Base-by-base conservation (phyloP, 1,139 yeast species). In the Lodderomyces theae region DNA sequence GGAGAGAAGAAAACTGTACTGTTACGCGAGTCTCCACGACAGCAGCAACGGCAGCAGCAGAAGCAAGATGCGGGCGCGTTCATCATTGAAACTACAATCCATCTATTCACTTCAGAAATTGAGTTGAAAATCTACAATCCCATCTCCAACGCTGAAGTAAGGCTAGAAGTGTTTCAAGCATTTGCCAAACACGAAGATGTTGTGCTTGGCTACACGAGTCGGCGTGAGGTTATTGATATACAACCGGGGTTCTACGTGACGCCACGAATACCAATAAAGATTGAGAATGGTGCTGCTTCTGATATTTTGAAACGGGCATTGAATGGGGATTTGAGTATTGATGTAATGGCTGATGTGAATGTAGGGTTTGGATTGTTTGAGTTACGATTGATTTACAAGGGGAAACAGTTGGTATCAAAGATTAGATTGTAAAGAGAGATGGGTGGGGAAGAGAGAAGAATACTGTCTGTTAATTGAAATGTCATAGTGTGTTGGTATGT, bases 51-150 rank as follows among this genome's bases (percentile, higher is more conserved):
- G n/a, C n/a, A 25, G 29, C 19, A 19, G 9, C 24, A 24, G 16
- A 40, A 16, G 10, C 35, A 32, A 13, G 35, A 23, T 31, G 19
- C 12, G 9, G 38, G 38, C 15, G 38, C 31, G 44, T 57, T 47
- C 53, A 59, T 78, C 7, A 41, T 72, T 2, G 72, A 66, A 6
- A 65, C 78, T 1, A 72, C 72, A 0, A 70, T 79, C 55, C 83
- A 79, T 55, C 48, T 79, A 3, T 55, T 79, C 50, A 62, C 72
- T 1, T 73, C 80, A 0, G 79, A 77, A 40, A 66, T 77, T 7
- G 81, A 78, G 48, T 50, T 79, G 38, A 66, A 69, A 1, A 58
- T 79, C 0, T 76, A 53, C 53, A 80, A 80, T 46, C 86, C 86
- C 0, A 50, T 79, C 1, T 42, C 49, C 10, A 78, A 79, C 47